phyloP scores from a whole-genome alignment of 2,329 filamentous ascomycete genomes.

The Bisporella sp. region DNA sequence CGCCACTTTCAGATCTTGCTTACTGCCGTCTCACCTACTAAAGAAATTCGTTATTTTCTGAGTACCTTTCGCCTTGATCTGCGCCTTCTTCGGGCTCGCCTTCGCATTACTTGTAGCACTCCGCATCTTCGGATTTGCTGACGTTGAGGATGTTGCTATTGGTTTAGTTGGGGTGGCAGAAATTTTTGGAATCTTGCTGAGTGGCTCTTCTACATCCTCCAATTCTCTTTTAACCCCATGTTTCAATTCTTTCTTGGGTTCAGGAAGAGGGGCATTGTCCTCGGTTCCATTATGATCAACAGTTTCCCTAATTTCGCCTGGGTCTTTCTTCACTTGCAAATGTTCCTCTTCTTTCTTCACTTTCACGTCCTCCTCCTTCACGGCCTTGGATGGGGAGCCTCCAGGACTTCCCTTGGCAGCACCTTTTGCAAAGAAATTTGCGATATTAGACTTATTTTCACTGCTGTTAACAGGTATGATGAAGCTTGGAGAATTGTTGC shows the following conservation, averaged over 20 bases:
- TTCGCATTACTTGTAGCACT: constrained; percentile 26
- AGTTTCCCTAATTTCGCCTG: constrained; percentile 18
- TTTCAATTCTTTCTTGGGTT: constrained; percentile 15
- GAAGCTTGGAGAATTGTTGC: constrained; percentile 80
- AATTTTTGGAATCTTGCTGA: constrained; percentile 19
- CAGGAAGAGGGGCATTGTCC: constrained; percentile 23
- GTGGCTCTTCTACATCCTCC: constrained; percentile 18
- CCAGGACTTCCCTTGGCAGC: constrained; percentile 12
- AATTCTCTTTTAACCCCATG: constrained; percentile 23
- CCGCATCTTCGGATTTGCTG: constrained; percentile 18
- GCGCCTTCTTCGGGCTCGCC: constrained; percentile 16
- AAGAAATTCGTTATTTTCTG: constrained; percentile 50
- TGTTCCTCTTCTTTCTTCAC: constrained; percentile 10
- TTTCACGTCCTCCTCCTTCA: constrained; percentile 7
- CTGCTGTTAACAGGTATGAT: constrained; percentile 75
- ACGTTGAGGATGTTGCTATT: neutral
- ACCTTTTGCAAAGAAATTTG: constrained; percentile 77
- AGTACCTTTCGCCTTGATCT: constrained; percentile 20
- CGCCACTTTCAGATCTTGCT: too few species aligned
- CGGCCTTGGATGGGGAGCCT: neutral
- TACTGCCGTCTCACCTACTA: constrained; percentile 11
- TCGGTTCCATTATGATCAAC: constrained; percentile 18
- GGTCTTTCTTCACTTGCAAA: constrained; percentile 17
- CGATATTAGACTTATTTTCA: constrained; percentile 89
- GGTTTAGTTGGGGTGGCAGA: constrained; percentile 14